A percentile compares a stretch with the other conserved stretches of the same genome.
Conservation (phyloP, 116 monocot species). For the Phalaenopsis hybrid region DNA sequence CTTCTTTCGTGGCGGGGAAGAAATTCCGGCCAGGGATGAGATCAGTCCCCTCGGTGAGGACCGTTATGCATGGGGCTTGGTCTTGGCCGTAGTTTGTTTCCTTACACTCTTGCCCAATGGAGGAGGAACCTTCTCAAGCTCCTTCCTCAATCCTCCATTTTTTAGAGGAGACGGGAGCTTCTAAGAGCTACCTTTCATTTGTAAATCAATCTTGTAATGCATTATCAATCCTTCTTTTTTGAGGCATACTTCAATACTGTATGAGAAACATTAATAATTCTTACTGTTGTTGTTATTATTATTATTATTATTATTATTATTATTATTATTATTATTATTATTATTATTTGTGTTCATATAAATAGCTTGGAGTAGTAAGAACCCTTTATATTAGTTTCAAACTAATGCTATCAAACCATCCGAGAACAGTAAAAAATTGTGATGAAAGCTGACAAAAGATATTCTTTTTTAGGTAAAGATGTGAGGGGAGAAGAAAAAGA, state of each 20-base stretch:
- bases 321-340: no score
- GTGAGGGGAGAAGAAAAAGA: no score
- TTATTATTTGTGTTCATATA: no score
- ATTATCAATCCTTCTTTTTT: neutral
- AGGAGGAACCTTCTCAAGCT: slow-evolving; percentile 72
- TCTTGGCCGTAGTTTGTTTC: slow-evolving; percentile 51
- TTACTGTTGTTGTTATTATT: no score
- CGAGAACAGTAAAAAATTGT: no score
- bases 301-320: no score
- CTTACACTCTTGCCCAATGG: slow-evolving; percentile 76
- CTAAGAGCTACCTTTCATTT: neutral
- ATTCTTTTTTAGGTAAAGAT: no score
- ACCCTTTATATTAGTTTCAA: no score
- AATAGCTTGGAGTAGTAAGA: no score
- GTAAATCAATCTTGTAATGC: neutral
- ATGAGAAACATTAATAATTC: neutral
- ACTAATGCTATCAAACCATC: no score
- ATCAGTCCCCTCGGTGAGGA: slow-evolving; percentile 61
- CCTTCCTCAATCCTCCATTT: slow-evolving; percentile 61
- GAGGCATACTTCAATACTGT: neutral
- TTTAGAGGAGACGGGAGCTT: slow-evolving; percentile 40
- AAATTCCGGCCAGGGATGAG: slow-evolving; percentile 80
- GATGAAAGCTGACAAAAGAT: no score
- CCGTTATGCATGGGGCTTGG: slow-evolving; percentile 52
- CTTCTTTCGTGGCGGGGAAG: slow-evolving; percentile 71